Evolutionary conservation across 495 filamentous ascomycete genomes (phyloP).

Genomic region (Aspergillus mulundensis): DNA sequence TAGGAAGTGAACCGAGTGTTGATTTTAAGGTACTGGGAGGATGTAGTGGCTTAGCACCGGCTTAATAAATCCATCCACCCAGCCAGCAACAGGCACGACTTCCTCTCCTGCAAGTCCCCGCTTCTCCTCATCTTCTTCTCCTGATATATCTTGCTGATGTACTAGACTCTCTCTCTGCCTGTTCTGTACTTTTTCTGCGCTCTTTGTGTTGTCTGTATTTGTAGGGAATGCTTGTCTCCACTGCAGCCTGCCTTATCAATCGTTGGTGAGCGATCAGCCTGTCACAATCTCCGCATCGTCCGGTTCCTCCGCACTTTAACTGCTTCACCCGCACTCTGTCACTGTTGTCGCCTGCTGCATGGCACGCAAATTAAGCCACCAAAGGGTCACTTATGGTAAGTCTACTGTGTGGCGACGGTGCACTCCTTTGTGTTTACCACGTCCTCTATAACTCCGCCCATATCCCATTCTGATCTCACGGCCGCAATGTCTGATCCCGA

Average conservation of each 20-base stretch:
- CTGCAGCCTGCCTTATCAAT: slow-evolving; percentile 2
- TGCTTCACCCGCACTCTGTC: slow-evolving; percentile 18
- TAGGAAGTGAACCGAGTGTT: background rate
- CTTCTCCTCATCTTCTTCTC: slow-evolving; percentile 21
- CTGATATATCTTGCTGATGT: slow-evolving; percentile 14
- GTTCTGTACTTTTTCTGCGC: background rate
- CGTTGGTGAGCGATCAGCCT: slow-evolving; percentile 25
- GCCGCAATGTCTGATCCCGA: background rate
- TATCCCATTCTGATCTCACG: background rate
- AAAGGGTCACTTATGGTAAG: slow-evolving; percentile 49
- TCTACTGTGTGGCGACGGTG: slow-evolving; percentile 9
- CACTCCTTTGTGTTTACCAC: slow-evolving; percentile 55
- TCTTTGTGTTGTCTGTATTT: background rate
- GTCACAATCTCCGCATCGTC: slow-evolving; percentile 36
- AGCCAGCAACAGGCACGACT: slow-evolving; percentile 9
- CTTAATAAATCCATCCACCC: slow-evolving; percentile 7
- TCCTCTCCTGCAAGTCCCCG: slow-evolving; percentile 5
- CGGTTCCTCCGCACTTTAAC: slow-evolving; percentile 17
- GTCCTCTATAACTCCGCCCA: background rate
- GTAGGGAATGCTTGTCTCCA: background rate
- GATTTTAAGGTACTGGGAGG: background rate
- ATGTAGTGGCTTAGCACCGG: background rate
- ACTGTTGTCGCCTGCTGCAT: slow-evolving; percentile 28
- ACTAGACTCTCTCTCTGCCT: slow-evolving; percentile 1
- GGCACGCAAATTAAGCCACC: slow-evolving; percentile 46